Evolutionary conservation across 257 asterid genomes (phyloP), one percentile per base, ranked within the genome.

Genomic region (Solanum etuberosum): DNA sequence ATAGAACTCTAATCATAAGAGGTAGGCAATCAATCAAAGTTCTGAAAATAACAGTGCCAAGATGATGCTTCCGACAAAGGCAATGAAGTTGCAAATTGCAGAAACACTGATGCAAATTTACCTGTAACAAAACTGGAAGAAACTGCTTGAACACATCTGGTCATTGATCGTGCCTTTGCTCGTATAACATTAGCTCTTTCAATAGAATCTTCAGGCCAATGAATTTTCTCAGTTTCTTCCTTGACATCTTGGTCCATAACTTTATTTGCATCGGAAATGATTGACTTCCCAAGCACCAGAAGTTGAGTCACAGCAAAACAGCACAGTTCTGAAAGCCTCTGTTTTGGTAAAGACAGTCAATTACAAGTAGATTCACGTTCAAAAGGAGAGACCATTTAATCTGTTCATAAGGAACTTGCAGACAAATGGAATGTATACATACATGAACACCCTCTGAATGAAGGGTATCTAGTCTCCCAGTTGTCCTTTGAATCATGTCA

Each of bases 391-490:
- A 76, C 14, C 37, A 61, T 70, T 72, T 86, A 70, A 21, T 10
- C 87, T 13, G 85, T 42, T n/a, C 77, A 42, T 31, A 43, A 72
- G 74, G 87, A 59, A 42, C 7, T 80, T 35, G 61, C 57, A 76
- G 32, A 63, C 78, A 5, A 86, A 85, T 32, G 21, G 71, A 85
- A 68, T 43, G 82, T 85, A 70, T 84, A 77, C 98, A 73, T 95
- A 97, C 99, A 91, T 97, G 99, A 90, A 97, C 94, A 86, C 99
- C 98, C 95, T 97, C 99, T 83, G 99, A 96, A 89, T 97, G 98
- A 91, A 97, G 98, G 88, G 95, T 87, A 88, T 95, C 99, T 81
- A 97, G 97, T 89, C 99, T 94, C 74, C 98, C 95, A 67, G 95
- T 90, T 83, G 96, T 95, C 91, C 93, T 92, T 88, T 93, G 98